These are phyloP conservation scores for Lentithecium fluviatile DNA, from an alignment of 495 filamentous ascomycete genomes.

Conservation along the genomic window DNA sequence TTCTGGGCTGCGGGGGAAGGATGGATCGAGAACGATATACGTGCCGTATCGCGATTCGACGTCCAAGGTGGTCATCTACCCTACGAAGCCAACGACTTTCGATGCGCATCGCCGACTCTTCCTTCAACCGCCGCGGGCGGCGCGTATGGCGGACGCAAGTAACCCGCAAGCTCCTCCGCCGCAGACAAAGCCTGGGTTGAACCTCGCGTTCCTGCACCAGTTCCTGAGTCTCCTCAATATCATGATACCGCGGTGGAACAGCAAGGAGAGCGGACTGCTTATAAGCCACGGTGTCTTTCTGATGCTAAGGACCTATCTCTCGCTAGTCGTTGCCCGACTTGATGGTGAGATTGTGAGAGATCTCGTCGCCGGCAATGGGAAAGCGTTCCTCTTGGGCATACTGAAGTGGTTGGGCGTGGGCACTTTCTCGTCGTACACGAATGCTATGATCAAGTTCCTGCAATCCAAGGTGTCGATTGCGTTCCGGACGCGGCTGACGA, in stretches of 20 bases:
- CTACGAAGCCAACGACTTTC: conserved; percentile 92
- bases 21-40: conserved; percentile 90
- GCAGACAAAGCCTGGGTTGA: conserved; percentile 89
- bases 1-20: conserved; percentile 86
- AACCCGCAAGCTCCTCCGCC: conserved; percentile 71
- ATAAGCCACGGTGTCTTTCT: conserved; percentile 85
- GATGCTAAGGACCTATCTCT: conserved; percentile 89
- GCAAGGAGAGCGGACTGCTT: conserved; percentile 89
- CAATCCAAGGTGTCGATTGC: conserved; percentile 98
- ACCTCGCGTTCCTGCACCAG: conserved; percentile 97
- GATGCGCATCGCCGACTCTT: conserved; percentile 94
- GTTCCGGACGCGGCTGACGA: conserved; percentile 91
- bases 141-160: conserved; percentile 68
- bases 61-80: conserved; percentile 85
- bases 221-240: conserved; percentile 93
- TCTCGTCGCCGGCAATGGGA: conserved; percentile 90
- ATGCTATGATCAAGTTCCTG: conserved; percentile 97
- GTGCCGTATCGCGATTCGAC: conserved; percentile 84
- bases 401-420: conserved; percentile 77
- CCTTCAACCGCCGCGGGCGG: conserved; percentile 80
- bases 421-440: conserved; percentile 81
- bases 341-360: conserved; percentile 97
- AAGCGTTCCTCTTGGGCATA: conserved; percentile 82
- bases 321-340: conserved; percentile 83
- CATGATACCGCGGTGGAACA: conserved; percentile 92